These are phyloP conservation scores for Taphrina pruni DNA, from an alignment of 1,139 yeast species.

Conservation along the genomic window DNA sequence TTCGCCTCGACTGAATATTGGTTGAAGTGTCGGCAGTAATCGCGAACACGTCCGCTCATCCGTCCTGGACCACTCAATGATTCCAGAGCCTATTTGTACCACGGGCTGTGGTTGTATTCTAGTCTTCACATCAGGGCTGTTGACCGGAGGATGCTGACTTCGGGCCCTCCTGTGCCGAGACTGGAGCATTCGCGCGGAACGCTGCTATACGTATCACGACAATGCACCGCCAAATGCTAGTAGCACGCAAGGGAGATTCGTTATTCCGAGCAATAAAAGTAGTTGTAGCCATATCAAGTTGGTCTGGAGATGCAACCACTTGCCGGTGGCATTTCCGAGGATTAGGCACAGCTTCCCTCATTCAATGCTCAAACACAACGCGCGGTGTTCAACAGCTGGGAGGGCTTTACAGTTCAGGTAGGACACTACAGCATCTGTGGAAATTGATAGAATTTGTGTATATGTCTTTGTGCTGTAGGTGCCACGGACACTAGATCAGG, in stretches of 20 bases:
- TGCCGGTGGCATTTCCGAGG: background rate
- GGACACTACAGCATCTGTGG: no score
- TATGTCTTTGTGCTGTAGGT: no score
- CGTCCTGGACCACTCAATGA: constrained; percentile 65
- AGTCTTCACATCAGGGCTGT: background rate
- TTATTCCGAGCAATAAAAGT: background rate
- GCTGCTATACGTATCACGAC: background rate
- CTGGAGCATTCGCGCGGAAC: constrained; percentile 20
- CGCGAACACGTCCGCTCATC: constrained; percentile 65
- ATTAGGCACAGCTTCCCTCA: background rate
- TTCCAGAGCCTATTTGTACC: constrained; percentile 46
- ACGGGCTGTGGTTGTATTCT: background rate
- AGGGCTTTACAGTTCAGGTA: background rate
- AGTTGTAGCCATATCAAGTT: constrained; percentile 1
- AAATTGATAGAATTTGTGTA: no score
- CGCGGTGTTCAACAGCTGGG: no score
- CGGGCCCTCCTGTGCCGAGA: constrained; percentile 14
- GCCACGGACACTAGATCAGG: no score
- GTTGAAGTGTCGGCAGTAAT: constrained; percentile 64
- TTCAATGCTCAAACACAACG: no score
- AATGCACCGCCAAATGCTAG: background rate
- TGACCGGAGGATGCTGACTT: constrained; percentile 1
- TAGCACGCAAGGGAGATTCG: background rate
- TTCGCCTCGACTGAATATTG: constrained; percentile 47
- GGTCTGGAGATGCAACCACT: constrained; percentile 4